phyloP scores from a whole-genome alignment of 2,329 filamentous ascomycete species.

The Colletotrichum tamarilloi region DNA sequence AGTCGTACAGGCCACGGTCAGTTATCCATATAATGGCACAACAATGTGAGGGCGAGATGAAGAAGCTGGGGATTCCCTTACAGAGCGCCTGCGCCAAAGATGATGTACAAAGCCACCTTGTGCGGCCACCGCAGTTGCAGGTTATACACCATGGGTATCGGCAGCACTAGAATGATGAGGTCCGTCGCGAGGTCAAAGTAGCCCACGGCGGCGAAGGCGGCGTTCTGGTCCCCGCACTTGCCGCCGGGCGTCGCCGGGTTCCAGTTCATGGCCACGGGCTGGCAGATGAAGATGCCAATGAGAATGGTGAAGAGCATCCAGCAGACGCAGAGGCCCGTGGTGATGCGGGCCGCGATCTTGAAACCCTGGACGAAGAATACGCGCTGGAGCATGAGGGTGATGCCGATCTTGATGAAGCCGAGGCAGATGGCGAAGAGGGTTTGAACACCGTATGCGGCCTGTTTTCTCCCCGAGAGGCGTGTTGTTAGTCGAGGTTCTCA shows the following conservation, averaged over 20 bases:
- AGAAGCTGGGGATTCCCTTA: constrained; percentile 35
- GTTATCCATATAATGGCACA: not conserved
- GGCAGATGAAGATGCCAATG: constrained; percentile 44
- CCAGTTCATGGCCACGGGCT: constrained; percentile 48
- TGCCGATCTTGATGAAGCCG: constrained; percentile 22
- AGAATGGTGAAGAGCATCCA: constrained; percentile 10
- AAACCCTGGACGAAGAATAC: constrained; percentile 1
- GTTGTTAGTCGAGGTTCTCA: not conserved
- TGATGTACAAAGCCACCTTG: constrained; percentile 42
- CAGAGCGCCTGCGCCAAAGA: constrained; percentile 46
- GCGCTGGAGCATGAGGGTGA: constrained; percentile 19
- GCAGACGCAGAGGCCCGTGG: constrained; percentile 2
- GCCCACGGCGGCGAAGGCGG: constrained; percentile 43
- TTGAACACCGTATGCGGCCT: constrained; percentile 9
- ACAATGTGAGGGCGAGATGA: not conserved
- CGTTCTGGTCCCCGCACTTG: constrained; percentile 45
- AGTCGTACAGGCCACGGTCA: not conserved
- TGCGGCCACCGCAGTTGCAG: constrained; percentile 44
- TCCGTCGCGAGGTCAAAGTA: constrained; percentile 45
- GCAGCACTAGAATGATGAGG: constrained; percentile 43
- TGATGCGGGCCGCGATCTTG: not conserved
- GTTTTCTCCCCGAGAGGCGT: not conserved
- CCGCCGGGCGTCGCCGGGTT: constrained; percentile 45
- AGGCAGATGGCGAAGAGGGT: constrained; percentile 4
- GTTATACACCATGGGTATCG: constrained; percentile 44